Evolutionary conservation across 352 stramenopile genomes (phyloP), one percentile per base, ranked within the genome.

Genomic region (Saprolegnia parasitica): DNA sequence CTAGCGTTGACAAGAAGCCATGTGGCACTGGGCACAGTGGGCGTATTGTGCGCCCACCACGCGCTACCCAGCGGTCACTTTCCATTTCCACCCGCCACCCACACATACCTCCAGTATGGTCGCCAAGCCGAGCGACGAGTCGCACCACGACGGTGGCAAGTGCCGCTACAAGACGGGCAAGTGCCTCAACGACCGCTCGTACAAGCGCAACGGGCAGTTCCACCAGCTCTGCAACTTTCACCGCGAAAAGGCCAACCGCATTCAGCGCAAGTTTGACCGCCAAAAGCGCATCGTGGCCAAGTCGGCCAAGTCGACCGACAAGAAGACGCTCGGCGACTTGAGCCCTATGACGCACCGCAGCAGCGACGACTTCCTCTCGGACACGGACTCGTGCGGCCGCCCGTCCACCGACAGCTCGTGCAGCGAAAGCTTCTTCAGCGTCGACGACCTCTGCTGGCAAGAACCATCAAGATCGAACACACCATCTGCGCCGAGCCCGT

Each of bases 101-200:
- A 60, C 52, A 60, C n/a, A 21, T 60, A 15, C 35, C 52, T 9
- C 11, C 52, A 18, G 3, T 1, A 60, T 60, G 52, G 52, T 60
- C 20, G 52, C 52, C 24, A 40, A 35, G 9, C 35, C 52, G 11
- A 60, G 11, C 24, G n/a, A 26, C 35, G 24, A 60, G 35, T 2
- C 52, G 11, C 13, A 60, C 35, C 52, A 60, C 32, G 61, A 67
- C 45, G 46, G 40, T 37, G 63, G 63, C 50, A 70, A 70, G 26
- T 95, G 87, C 77, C 77, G 85, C 55, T 95, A 95, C 82, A 92
- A 93, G 77, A 95, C 87, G 9, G 87, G 87, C 73, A 95, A 95
- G 57, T 95, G 87, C 79, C 84, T 67, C 67, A 92, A 95, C 74
- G 62, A 74, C 64, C 87, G 87, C 62, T 91, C 85, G 49, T 84